Base-by-base conservation (phyloP, 169 alveolate species). In the Plasmodium ovale region DNA sequence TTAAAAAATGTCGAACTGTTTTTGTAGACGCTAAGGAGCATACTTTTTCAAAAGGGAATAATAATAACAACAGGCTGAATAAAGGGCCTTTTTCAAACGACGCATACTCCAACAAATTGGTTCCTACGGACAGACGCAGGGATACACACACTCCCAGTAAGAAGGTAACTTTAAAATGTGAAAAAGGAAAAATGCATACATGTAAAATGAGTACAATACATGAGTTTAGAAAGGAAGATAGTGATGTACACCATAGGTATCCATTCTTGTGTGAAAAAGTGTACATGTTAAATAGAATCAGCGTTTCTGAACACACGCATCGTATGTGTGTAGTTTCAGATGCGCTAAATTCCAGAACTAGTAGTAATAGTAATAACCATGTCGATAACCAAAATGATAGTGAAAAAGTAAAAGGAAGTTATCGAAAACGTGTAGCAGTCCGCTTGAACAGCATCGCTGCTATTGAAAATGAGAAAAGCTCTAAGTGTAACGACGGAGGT, bases 1-100 rank as follows among this genome's bases (percentile, higher is more conserved):
- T 51, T 62, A 79, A 79, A 59, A 59, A 51, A 21, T 19, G 14
- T 69, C 49, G 42, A 39, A 33, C 82, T 79, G 51, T 42, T 49
- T 79, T 67, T 64, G 42, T 42, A 79, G 89, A 65, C 27, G 37
- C 33, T 31, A 79, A 59, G 35, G 39, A 65, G 10, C 39, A 65
- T 23, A 65, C 29, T 23, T 42, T 35, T 19, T 14, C 68, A 21
- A 79, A 54, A 35, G 62, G 39, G 56, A 33, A 14, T 56, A 27
- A 49, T 47, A 21, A 37, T 44, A 42, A 65, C 42, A 14, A 79
- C n/a, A 79, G 14, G 23, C 37, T 65, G 49, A 56, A 65, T 51
- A 59, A 73, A 33, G 62, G 37, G 9, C 10, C 2, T 25, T 9
- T 69, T 37, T 16, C 44, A 73, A 27, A 21, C 25, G 44, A 56